Percentiles rank a stretch among this genome's conserved stretches.
These are phyloP conservation scores for Cercospora janseana DNA, from an alignment of 2,329 filamentous ascomycete species.

Conservation along the genomic window DNA sequence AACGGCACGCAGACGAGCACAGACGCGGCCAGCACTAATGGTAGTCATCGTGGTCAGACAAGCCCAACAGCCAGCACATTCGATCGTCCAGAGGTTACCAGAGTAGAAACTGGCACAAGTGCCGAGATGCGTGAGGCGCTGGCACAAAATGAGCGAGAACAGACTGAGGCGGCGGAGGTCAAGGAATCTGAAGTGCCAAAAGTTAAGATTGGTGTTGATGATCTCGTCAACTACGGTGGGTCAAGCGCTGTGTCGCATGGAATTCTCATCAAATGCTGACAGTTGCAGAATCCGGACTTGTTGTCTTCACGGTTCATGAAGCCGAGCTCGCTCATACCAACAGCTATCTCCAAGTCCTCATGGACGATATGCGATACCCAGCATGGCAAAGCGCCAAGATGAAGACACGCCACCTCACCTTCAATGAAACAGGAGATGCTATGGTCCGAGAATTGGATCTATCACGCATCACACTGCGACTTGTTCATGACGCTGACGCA, in stretches of 20 bases:
- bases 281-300: conserved; percentile 72
- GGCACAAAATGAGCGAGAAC: conserved; percentile 48
- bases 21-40: conserved; percentile 20
- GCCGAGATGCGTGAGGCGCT: conserved; percentile 46
- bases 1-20: conserved; percentile 15
- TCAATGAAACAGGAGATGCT: conserved; percentile 91
- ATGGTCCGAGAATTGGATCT: conserved; percentile 97
- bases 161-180: conserved; percentile 43
- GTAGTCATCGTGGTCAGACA: not conserved
- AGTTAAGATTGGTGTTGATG: conserved; percentile 72
- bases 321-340: conserved; percentile 75
- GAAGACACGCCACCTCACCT: conserved; percentile 64
- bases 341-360: conserved; percentile 79
- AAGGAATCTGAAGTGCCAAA: conserved; percentile 64
- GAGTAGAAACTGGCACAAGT: not conserved
- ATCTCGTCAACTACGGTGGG: conserved; percentile 74
- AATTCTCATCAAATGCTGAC: conserved; percentile 37
- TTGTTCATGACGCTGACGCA: conserved; percentile 76
- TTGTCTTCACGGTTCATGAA: conserved; percentile 93
- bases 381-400: conserved; percentile 80
- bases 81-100: too few relatives aligned
- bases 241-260: too few relatives aligned
- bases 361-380: conserved; percentile 92
- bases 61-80: not conserved
- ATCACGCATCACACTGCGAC: conserved; percentile 82